A percentile compares a stretch with the other conserved stretches of the same genome.
phyloP scores from a whole-genome alignment of 352 stramenopile genomes.

The Phytopythium oedochilum region DNA sequence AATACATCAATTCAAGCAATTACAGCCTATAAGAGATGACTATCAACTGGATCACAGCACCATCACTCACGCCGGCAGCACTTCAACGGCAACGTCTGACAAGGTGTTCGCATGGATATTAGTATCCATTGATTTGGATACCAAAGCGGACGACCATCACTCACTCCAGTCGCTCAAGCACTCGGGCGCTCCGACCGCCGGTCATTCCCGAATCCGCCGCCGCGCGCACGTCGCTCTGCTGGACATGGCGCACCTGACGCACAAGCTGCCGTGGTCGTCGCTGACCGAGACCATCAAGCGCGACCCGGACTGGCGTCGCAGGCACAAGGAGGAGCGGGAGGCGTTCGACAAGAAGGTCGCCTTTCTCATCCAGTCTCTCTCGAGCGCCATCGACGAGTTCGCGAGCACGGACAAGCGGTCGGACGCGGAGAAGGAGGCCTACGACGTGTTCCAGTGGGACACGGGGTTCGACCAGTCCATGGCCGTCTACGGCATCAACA shows the following conservation, averaged over 20 bases:
- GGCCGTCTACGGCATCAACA: neutral
- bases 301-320: neutral
- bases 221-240: neutral
- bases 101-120: too few relatives aligned
- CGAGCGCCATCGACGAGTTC: neutral
- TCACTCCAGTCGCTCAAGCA: neutral
- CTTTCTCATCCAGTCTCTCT: neutral
- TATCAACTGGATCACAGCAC: too few relatives aligned
- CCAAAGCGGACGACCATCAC: too few relatives aligned
- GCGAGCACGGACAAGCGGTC: neutral
- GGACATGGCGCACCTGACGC: slow-evolving; percentile 1
- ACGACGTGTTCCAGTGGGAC: neutral
- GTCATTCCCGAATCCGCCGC: neutral
- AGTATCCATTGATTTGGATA: too few relatives aligned
- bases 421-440: neutral
- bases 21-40: too few relatives aligned
- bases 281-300: neutral
- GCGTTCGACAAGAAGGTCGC: neutral
- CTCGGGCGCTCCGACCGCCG: too few relatives aligned
- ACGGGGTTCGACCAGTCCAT: neutral
- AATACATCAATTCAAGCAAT: too few relatives aligned
- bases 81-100: too few relatives aligned
- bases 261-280: slow-evolving; percentile 3
- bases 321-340: neutral
- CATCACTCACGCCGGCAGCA: too few relatives aligned